These are phyloP conservation scores for Colletotrichum viniferum DNA, from an alignment of 2,329 filamentous ascomycete species.

Conservation along the genomic window DNA sequence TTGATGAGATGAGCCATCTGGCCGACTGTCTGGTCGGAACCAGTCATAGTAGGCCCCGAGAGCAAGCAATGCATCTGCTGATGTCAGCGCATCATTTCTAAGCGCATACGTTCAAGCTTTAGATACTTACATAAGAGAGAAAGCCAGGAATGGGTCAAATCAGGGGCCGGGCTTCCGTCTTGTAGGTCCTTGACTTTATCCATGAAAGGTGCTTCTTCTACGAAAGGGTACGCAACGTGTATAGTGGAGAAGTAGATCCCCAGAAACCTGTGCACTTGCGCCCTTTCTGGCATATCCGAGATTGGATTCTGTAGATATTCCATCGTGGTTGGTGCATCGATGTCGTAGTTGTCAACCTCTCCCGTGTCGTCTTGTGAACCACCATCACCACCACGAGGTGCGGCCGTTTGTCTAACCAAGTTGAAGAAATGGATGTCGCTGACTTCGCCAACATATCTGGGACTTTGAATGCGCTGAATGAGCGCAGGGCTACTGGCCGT, in stretches of 20 bases:
- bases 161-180: background rate
- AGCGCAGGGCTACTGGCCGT: background rate
- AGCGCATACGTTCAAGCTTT: background rate
- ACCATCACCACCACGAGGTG: background rate
- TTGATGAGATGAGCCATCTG: background rate
- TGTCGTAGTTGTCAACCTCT: background rate
- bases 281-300: background rate
- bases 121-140: background rate
- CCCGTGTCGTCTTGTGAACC: background rate
- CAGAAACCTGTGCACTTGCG: background rate
- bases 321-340: background rate
- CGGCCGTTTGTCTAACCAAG: background rate
- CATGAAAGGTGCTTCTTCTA: background rate
- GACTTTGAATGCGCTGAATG: background rate
- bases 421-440: background rate
- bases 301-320: background rate
- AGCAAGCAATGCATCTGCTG: background rate
- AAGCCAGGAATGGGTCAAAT: background rate
- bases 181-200: background rate
- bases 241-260: background rate
- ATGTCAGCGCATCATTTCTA: background rate
- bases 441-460: background rate
- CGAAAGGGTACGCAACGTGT: background rate
- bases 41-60: background rate
- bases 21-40: background rate